These are phyloP conservation scores for Zymoseptoria pseudotritici DNA, from an alignment of 2,329 filamentous ascomycete species.

Conservation along the genomic window DNA sequence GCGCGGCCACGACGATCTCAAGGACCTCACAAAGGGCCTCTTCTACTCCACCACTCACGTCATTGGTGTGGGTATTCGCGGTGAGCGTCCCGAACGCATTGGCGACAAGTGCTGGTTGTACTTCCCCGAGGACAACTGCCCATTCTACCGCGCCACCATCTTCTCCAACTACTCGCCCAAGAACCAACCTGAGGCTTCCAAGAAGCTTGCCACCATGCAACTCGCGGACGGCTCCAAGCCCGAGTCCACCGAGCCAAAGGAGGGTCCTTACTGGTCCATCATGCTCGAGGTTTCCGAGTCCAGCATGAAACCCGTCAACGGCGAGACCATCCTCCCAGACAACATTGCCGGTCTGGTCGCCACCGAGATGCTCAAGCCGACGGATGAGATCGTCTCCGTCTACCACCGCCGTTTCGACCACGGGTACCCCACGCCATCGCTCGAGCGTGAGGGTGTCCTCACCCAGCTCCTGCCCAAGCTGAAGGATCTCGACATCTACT, in stretches of 20 bases:
- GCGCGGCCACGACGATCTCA: constrained; percentile 70
- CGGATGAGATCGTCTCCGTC: constrained; percentile 92
- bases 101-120: constrained; percentile 99
- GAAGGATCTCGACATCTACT: constrained; percentile 84
- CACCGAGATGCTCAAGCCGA: constrained; percentile 87
- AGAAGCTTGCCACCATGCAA: constrained; percentile 79
- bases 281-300: constrained; percentile 99
- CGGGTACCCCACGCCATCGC: constrained; percentile 89
- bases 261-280: constrained; percentile 98
- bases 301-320: constrained; percentile 85
- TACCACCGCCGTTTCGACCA: constrained; percentile 98
- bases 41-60: constrained; percentile 98
- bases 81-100: constrained; percentile 84
- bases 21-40: constrained; percentile 76
- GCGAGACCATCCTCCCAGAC: constrained; percentile 75
- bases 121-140: constrained; percentile 98
- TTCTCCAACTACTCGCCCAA: constrained; percentile 99
- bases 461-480: constrained; percentile 89
- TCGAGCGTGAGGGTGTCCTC: constrained; percentile 92
- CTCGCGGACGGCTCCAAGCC: constrained; percentile 80
- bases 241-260: constrained; percentile 61
- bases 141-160: constrained; percentile 98
- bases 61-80: constrained; percentile 90
- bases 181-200: constrained; percentile 81
- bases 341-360: constrained; percentile 95